Evolutionary conservation across 805 yeast genomes (phyloP).

Genomic region (Lachancea cidri): DNA sequence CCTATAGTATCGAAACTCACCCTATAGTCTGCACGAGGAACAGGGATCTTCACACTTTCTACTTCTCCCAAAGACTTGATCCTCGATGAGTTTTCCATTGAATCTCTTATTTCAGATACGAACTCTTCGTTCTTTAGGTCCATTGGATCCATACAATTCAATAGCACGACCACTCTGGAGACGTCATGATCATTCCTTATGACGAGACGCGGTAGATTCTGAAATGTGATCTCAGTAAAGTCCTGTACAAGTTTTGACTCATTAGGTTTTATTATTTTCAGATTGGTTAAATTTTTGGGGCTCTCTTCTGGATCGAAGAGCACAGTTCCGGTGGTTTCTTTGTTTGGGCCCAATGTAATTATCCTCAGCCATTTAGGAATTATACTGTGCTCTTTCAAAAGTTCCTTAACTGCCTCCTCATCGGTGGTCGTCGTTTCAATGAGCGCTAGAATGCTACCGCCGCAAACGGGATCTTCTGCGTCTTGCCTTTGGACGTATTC

Average conservation of each 20-base stretch:
- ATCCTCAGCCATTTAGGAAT: slow-evolving; percentile 10
- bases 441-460: slow-evolving; percentile 17
- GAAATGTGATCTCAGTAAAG: slow-evolving; percentile 27
- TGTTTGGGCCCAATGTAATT: neutral
- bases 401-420: slow-evolving; percentile 9
- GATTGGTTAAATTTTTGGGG: neutral
- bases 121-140: slow-evolving; percentile 51
- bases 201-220: slow-evolving; percentile 36
- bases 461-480: slow-evolving; percentile 18
- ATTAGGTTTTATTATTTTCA: slow-evolving; percentile 21
- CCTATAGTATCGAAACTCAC: slow-evolving; percentile 41
- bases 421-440: slow-evolving; percentile 10
- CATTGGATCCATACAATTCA: slow-evolving; percentile 61
- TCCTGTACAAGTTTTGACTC: slow-evolving; percentile 16
- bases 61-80: slow-evolving; percentile 46
- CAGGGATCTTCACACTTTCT: slow-evolving; percentile 53
- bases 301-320: slow-evolving; percentile 17
- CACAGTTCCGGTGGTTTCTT: slow-evolving; percentile 25
- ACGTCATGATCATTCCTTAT: slow-evolving; percentile 15
- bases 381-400: slow-evolving; percentile 10
- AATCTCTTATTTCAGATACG: slow-evolving; percentile 45
- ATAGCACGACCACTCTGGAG: slow-evolving; percentile 53
- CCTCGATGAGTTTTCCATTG: slow-evolving; percentile 35
- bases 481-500: slow-evolving; percentile 16
- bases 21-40: slow-evolving; percentile 42